phyloP scores from a whole-genome alignment of 257 asterid genomes.

The Jacaranda copaia region DNA sequence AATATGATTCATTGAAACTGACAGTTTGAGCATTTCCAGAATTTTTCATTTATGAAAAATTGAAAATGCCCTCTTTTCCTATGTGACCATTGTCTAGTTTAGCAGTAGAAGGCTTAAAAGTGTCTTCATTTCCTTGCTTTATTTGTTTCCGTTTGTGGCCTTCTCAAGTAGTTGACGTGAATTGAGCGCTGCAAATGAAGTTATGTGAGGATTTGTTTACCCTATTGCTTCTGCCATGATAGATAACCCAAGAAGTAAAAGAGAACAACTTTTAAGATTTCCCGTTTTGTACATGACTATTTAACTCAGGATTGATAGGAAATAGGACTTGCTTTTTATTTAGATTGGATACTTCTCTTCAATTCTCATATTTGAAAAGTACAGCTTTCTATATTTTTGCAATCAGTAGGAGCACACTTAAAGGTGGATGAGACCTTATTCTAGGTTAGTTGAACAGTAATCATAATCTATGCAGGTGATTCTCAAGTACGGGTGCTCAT shows the following conservation, averaged over 20 bases:
- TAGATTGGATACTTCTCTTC: not conserved
- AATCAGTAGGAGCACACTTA: not conserved
- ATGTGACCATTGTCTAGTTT: not conserved
- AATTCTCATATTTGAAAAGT: not conserved
- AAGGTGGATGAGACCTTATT: not conserved
- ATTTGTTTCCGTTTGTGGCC: too few species aligned
- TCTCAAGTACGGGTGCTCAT: constrained; percentile 21
- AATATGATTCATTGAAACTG: not conserved
- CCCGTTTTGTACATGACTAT: not conserved
- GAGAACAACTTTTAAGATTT: not conserved
- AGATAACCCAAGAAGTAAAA: too few species aligned
- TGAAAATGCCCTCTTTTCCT: not conserved
- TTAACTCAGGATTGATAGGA: too few species aligned
- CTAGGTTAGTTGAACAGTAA: not conserved
- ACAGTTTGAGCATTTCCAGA: not conserved
- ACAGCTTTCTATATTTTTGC: not conserved
- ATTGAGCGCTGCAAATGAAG: too few species aligned
- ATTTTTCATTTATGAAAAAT: not conserved
- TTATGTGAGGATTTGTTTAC: too few species aligned
- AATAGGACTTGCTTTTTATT: too few species aligned
- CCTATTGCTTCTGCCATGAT: not conserved
- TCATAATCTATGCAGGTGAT: not conserved
- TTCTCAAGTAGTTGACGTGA: too few species aligned
- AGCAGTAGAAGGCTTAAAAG: too few species aligned
- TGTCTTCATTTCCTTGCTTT: too few species aligned